Conservation (phyloP, 1,284 basidiomycete species). For the Thelephora terrestris region DNA sequence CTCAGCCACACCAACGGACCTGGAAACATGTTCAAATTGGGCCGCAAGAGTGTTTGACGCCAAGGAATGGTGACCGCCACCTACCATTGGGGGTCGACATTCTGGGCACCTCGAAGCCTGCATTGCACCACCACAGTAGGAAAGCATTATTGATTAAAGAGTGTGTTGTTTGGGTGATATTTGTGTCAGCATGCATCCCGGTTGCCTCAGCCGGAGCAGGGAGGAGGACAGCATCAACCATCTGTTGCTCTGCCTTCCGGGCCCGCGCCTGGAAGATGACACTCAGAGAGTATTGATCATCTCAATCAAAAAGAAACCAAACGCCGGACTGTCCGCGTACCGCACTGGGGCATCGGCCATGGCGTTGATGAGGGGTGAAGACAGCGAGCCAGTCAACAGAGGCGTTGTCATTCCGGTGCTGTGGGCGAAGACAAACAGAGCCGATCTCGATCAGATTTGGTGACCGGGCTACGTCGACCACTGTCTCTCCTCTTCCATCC, state of each 20-base stretch:
- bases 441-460: no score
- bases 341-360: slow-evolving; percentile 52
- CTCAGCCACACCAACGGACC: slow-evolving; percentile 8
- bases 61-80: slow-evolving; percentile 28
- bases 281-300: slow-evolving; percentile 61
- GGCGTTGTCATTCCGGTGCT: slow-evolving; percentile 11
- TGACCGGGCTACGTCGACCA: no score
- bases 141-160: neutral
- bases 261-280: slow-evolving; percentile 58
- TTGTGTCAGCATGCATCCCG: slow-evolving; percentile 80
- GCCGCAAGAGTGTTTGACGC: slow-evolving; percentile 30
- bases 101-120: slow-evolving; percentile 37
- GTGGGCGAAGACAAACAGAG: no score
- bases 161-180: slow-evolving; percentile 67
- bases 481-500: slow-evolving; percentile 11
- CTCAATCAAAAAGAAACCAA: slow-evolving; percentile 82
- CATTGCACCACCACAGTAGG: slow-evolving; percentile 42
- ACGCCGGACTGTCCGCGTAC: slow-evolving; percentile 63
- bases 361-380: slow-evolving; percentile 28
- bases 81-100: slow-evolving; percentile 43
- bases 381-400: no score
- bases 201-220: slow-evolving; percentile 63
- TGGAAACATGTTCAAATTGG: slow-evolving; percentile 35
- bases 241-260: slow-evolving; percentile 59
- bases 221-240: slow-evolving; percentile 63